Conservation (phyloP, 2,329 filamentous ascomycete genomes). For the Fusarium sp. region DNA sequence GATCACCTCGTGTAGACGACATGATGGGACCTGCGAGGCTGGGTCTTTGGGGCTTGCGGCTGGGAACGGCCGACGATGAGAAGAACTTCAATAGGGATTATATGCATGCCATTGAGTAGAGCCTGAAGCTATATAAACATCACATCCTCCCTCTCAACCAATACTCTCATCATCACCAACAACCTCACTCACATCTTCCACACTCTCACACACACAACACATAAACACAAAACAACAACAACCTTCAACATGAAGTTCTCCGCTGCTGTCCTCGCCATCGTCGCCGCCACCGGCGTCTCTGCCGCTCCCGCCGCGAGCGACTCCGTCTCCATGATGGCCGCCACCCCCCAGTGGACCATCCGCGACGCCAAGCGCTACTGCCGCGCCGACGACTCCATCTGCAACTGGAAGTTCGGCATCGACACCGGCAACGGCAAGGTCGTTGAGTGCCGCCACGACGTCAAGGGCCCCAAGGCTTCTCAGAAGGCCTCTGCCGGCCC, state of each 20-base stretch:
- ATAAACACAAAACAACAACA: constrained; percentile 11
- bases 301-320: constrained; percentile 48
- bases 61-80: not conserved
- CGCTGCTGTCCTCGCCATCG: constrained; percentile 52
- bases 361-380: constrained; percentile 55
- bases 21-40: not conserved
- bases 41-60: not conserved
- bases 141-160: not conserved
- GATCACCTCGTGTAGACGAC: constrained; percentile 39
- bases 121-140: constrained; percentile 31
- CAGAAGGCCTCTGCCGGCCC: constrained; percentile 53
- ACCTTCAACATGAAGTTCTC: constrained; percentile 58
- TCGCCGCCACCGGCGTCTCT: constrained; percentile 51
- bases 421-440: constrained; percentile 57
- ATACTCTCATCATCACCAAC: constrained; percentile 14
- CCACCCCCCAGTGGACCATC: constrained; percentile 57
- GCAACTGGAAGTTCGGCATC: constrained; percentile 59
- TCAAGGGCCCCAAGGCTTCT: constrained; percentile 51
- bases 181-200: constrained; percentile 13
- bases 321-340: constrained; percentile 55
- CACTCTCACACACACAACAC: constrained; percentile 9
- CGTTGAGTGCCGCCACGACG: constrained; percentile 40
- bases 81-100: not conserved
- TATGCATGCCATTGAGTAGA: not conserved
- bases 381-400: constrained; percentile 52